Evolutionary conservation across 1,284 basidiomycete genomes (phyloP).

Genomic region (Ceratobasidium sp.): DNA sequence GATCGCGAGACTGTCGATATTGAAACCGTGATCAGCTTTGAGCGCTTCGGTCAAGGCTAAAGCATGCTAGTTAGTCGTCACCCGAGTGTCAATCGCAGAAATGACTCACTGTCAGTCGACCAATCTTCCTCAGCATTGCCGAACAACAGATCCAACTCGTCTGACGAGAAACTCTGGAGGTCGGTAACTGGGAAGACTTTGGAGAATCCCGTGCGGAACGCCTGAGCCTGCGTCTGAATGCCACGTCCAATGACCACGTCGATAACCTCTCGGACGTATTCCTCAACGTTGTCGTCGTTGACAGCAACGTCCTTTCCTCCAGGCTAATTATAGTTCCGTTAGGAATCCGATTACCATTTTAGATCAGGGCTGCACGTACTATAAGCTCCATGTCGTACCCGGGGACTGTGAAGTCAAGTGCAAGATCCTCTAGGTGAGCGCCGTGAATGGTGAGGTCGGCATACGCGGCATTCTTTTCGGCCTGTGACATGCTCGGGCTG

Average conservation of each 20-base stretch:
- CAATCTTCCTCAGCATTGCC: slow-evolving; percentile 96
- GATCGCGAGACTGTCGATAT: slow-evolving; percentile 90
- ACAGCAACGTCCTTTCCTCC: slow-evolving; percentile 82
- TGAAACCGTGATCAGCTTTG: slow-evolving; percentile 99
- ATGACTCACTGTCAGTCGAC: slow-evolving; percentile 80
- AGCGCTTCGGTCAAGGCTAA: slow-evolving; percentile 86
- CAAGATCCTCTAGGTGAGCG: slow-evolving; percentile 77
- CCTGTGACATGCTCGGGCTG: slow-evolving; percentile 48
- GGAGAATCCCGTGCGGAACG: slow-evolving; percentile 89
- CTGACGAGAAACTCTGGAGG: slow-evolving; percentile 89
- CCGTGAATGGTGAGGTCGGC: slow-evolving; percentile 58
- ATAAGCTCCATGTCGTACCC: slow-evolving; percentile 92
- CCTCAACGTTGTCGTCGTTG: slow-evolving; percentile 83
- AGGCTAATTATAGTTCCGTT: slow-evolving; percentile 62
- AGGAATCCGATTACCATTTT: neutral
- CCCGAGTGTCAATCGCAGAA: slow-evolving; percentile 38
- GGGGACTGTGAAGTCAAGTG: slow-evolving; percentile 94
- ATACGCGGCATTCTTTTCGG: slow-evolving; percentile 50
- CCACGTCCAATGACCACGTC: slow-evolving; percentile 84
- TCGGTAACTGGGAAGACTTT: slow-evolving; percentile 93
- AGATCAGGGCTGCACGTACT: slow-evolving; percentile 54
- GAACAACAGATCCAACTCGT: slow-evolving; percentile 92
- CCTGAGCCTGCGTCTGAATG: slow-evolving; percentile 75
- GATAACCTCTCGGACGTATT: slow-evolving; percentile 84
- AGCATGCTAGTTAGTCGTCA: neutral